A percentile compares a stretch with the other conserved stretches of the same genome.
Evolutionary conservation across 2,329 filamentous ascomycete species (phyloP).

Genomic region (Colletotrichum acutatum): DNA sequence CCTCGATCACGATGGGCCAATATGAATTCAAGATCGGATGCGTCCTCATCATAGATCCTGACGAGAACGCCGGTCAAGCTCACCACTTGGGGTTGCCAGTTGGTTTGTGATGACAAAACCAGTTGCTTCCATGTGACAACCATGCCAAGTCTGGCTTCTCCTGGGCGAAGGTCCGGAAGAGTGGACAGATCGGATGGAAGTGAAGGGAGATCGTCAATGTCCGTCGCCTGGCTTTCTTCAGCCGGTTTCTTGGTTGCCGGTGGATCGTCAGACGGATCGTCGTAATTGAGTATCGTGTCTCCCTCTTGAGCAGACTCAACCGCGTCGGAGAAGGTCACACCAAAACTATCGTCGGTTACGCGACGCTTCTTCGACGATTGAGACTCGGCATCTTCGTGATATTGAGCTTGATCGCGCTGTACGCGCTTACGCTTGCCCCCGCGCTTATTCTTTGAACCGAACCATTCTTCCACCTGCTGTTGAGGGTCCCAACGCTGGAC

Average conservation of each 20-base stretch:
- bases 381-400: conserved; percentile 48
- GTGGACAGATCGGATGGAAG: conserved; percentile 67
- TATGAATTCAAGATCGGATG: conserved; percentile 65
- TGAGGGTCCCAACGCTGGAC: conserved; percentile 88
- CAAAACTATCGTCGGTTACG: conserved; percentile 1
- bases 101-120: conserved; percentile 68
- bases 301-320: conserved; percentile 24
- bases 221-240: conserved; percentile 57
- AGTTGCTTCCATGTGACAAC: conserved; percentile 77
- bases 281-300: conserved; percentile 54
- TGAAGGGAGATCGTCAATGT: conserved; percentile 69
- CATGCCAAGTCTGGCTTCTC: conserved; percentile 66
- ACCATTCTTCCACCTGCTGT: conserved; percentile 61
- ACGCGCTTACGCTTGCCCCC: conserved; percentile 62
- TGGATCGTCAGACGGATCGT: conserved; percentile 42
- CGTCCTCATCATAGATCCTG: conserved; percentile 62
- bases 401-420: conserved; percentile 53
- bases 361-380: conserved; percentile 32
- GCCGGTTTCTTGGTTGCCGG: conserved; percentile 40
- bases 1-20: conserved; percentile 77
- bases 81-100: conserved; percentile 73
- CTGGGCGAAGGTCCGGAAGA: conserved; percentile 61
- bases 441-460: conserved; percentile 47
- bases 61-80: conserved; percentile 75
- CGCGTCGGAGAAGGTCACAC: conserved; percentile 19